phyloP scores from a whole-genome alignment of 495 filamentous ascomycete species.

The Xylaria scruposa region DNA sequence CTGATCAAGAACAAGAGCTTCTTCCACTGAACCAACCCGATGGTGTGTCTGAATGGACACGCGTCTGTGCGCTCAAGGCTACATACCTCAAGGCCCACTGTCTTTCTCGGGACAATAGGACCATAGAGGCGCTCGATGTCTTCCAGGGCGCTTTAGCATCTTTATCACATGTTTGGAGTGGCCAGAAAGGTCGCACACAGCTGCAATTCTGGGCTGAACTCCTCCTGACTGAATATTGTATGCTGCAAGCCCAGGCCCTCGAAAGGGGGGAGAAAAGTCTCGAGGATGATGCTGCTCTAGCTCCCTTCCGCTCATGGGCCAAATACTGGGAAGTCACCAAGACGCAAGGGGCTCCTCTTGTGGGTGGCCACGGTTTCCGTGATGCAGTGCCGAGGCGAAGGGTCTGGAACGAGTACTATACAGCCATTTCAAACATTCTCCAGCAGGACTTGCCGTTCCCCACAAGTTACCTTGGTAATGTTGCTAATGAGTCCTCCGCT shows the following conservation, averaged over 20 bases:
- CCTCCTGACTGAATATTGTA: slow-evolving; percentile 73
- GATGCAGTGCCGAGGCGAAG: slow-evolving; percentile 59
- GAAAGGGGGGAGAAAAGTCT: slow-evolving; percentile 51
- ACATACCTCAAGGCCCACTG: slow-evolving; percentile 76
- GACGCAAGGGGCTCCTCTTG: slow-evolving; percentile 40
- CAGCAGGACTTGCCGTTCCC: slow-evolving; percentile 59
- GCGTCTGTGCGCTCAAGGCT: slow-evolving; percentile 78
- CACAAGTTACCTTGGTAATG: slow-evolving; percentile 47
- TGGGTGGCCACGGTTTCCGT: slow-evolving; percentile 53
- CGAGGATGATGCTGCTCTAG: slow-evolving; percentile 56
- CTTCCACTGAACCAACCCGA: slow-evolving; percentile 56
- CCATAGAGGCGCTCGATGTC: slow-evolving; percentile 64
- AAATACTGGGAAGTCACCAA: slow-evolving; percentile 60
- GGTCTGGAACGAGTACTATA: slow-evolving; percentile 84
- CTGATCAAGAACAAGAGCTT: slow-evolving; percentile 61
- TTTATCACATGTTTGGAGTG: slow-evolving; percentile 54
- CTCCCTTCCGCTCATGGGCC: slow-evolving; percentile 67
- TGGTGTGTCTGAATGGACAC: slow-evolving; percentile 71
- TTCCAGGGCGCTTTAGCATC: slow-evolving; percentile 69
- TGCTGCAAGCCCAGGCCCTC: slow-evolving; percentile 64
- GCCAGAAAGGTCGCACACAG: slow-evolving; percentile 59
- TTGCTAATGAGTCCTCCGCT: slow-evolving; percentile 54
- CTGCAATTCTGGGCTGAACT: slow-evolving; percentile 79
- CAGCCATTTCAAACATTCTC: slow-evolving; percentile 69
- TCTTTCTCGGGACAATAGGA: slow-evolving; percentile 61